These are phyloP conservation scores for Agrostemma githago DNA, from an alignment of 148 eudicot genomes.

Conservation along the genomic window DNA sequence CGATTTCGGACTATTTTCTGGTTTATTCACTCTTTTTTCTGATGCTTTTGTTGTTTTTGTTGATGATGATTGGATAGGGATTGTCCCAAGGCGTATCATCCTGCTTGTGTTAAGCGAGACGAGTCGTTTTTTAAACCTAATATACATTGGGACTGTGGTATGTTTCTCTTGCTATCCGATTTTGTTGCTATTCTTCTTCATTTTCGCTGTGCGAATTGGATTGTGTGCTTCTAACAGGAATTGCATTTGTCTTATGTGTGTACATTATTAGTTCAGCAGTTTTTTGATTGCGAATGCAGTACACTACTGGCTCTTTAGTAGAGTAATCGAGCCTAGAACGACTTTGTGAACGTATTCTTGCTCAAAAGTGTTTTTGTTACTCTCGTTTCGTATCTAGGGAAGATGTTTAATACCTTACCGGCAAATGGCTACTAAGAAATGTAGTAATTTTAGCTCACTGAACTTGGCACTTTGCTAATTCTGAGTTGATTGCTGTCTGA, in stretches of 20 bases:
- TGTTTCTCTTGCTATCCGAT: slow-evolving; percentile 12
- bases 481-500: neutral
- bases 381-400: neutral
- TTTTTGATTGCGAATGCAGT: neutral
- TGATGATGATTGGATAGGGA: slow-evolving; percentile 36
- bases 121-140: slow-evolving; percentile 62
- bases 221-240: too few species aligned
- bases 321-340: neutral
- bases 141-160: slow-evolving; percentile 83
- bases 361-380: neutral
- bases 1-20: neutral
- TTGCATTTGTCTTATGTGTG: neutral
- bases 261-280: neutral
- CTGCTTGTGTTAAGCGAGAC: slow-evolving; percentile 84
- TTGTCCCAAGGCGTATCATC: slow-evolving; percentile 94
- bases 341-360: neutral
- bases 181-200: neutral
- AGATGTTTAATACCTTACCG: neutral
- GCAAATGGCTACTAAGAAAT: slow-evolving; percentile 1
- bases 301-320: neutral
- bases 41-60: neutral
- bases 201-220: neutral
- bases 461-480: neutral
- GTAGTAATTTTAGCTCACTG: neutral
- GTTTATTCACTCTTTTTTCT: too few species aligned